Conservation (phyloP, 768 basidiomycete genomes). For the Lyophyllum atratum region DNA sequence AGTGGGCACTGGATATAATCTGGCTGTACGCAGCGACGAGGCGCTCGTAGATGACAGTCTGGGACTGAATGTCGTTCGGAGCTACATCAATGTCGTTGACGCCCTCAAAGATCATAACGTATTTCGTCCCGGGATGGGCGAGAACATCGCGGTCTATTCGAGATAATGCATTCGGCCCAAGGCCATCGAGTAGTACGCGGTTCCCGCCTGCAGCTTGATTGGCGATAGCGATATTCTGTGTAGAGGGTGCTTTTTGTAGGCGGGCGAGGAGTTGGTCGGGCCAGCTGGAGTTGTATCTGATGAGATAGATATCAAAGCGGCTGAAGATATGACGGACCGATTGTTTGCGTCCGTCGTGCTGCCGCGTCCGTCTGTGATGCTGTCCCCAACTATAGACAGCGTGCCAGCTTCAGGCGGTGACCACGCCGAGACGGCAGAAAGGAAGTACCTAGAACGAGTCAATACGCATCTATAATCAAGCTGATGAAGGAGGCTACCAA, state of each 20-base stretch:
- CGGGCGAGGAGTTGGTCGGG: constrained; percentile 48
- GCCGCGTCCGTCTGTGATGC: constrained; percentile 54
- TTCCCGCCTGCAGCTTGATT: constrained; percentile 59
- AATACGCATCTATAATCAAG: not conserved
- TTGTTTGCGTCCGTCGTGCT: constrained; percentile 46
- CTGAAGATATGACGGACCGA: constrained; percentile 30
- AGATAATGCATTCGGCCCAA: constrained; percentile 47
- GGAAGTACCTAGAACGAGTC: constrained; percentile 35
- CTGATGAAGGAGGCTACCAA: constrained; percentile 27
- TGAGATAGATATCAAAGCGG: not conserved
- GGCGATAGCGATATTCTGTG: constrained; percentile 35
- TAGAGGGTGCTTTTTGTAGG: constrained; percentile 35
- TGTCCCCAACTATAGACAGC: constrained; percentile 51
- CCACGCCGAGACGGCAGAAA: constrained; percentile 46
- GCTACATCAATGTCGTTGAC: constrained; percentile 55
- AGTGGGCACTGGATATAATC: constrained; percentile 42
- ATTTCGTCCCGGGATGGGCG: constrained; percentile 44
- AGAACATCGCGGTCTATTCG: constrained; percentile 56
- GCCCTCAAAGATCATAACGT: constrained; percentile 53
- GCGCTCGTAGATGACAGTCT: constrained; percentile 38
- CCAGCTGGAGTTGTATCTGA: constrained; percentile 32
- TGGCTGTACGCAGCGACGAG: constrained; percentile 49
- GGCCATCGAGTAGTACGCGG: constrained; percentile 49
- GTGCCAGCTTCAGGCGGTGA: constrained; percentile 28
- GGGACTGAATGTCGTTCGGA: constrained; percentile 30